phyloP scores from a whole-genome alignment of 495 filamentous ascomycete species.

The Aspergillus olivimuriae region DNA sequence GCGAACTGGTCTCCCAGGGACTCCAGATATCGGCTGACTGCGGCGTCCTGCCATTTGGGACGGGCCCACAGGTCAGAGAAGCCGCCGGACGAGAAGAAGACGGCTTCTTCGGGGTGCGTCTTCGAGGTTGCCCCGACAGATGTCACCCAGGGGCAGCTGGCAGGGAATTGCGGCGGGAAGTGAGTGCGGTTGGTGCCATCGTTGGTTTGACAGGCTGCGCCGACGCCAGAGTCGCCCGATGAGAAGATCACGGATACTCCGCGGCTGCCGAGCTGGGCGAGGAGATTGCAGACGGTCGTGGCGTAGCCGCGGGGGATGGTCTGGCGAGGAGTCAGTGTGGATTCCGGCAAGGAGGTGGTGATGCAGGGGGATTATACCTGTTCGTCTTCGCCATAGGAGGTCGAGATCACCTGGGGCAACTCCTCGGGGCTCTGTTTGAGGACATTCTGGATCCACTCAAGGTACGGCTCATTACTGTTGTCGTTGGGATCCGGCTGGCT shows the following conservation, averaged over 20 bases:
- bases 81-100: constrained; percentile 55
- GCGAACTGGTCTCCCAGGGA: constrained; percentile 38
- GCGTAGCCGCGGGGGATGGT: constrained; percentile 64
- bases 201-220: constrained; percentile 57
- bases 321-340: constrained; percentile 32
- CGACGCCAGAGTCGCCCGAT: constrained; percentile 67
- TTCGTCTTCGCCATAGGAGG: constrained; percentile 79
- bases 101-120: constrained; percentile 51
- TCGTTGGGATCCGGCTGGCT: constrained; percentile 45
- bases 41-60: constrained; percentile 54
- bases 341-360: too few relatives aligned
- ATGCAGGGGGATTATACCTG: constrained; percentile 21
- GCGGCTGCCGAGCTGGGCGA: constrained; percentile 64
- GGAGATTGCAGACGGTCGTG: constrained; percentile 60
- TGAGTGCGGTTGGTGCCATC: constrained; percentile 59
- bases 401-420: constrained; percentile 70
- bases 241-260: constrained; percentile 70
- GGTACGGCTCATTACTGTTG: constrained; percentile 70
- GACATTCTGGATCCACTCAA: constrained; percentile 61
- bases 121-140: constrained; percentile 60
- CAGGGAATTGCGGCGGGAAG: constrained; percentile 68
- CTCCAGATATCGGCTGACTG: constrained; percentile 51
- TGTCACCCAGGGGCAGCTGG: constrained; percentile 67
- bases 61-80: constrained; percentile 61
- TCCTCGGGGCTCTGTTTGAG: constrained; percentile 40